Evolutionary conservation across 225 moss, liverwort and hornwort species (phyloP).

Genomic region (Pseudoscleropodium purum): DNA sequence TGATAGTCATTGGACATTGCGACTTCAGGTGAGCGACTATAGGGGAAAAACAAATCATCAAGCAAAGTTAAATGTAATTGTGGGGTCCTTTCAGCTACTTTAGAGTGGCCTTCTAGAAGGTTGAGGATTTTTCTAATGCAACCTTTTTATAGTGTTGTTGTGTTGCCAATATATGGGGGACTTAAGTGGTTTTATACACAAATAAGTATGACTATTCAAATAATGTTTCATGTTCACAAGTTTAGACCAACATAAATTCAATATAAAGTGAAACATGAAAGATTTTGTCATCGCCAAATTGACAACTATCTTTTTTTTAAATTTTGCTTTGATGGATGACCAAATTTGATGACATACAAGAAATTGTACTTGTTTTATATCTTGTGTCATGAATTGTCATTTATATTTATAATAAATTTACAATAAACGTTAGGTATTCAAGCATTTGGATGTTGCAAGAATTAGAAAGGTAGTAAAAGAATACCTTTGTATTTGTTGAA

Average conservation of each 20-base stretch:
- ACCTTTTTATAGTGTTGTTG: neutral
- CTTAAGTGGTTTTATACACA: neutral
- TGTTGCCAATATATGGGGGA: neutral
- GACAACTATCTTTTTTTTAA: neutral
- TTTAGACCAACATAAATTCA: neutral
- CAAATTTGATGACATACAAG: neutral
- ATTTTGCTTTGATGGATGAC: neutral
- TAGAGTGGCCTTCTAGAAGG: too few relatives aligned
- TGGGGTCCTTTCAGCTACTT: too few relatives aligned
- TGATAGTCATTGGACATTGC: too few relatives aligned
- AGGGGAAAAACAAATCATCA: too few relatives aligned
- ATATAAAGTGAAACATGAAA: neutral
- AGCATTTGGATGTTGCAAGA: neutral
- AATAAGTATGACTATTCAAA: neutral
- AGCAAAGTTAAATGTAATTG: too few relatives aligned
- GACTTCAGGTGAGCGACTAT: too few relatives aligned
- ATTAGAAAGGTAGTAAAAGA: neutral
- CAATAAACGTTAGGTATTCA: neutral
- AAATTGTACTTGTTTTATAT: neutral
- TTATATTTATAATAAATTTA: neutral
- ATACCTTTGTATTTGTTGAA: neutral
- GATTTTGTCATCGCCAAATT: rapidly evolving
- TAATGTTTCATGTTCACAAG: neutral
- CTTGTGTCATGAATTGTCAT: neutral
- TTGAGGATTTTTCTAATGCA: too few relatives aligned